Base-by-base conservation (phyloP, 1,284 basidiomycete genomes). In the Anthracocystis panici-leucophaei region DNA sequence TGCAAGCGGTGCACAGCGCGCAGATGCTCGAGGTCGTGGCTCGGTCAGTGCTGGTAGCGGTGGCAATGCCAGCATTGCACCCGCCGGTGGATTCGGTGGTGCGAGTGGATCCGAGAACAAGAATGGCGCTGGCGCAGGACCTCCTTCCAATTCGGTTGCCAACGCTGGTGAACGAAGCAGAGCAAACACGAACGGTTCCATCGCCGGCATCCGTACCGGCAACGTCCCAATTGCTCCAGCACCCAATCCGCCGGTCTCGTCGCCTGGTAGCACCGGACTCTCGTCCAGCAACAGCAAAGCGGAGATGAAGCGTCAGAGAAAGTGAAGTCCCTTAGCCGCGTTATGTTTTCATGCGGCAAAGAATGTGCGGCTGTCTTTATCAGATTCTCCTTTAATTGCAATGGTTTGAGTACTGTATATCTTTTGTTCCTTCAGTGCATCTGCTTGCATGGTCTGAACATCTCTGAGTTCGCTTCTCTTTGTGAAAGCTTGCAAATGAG, bases 211-310 rank as follows among this genome's bases (percentile, higher is more conserved):
- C 40, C 40, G 74, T 16, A 68, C 74, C 10, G 74, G 74, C 33
- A 76, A 76, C 11, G 65, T 76, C 1, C 74, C 74, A 5, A 76
- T 76, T 38, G 74, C 74, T 10, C 74, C 74, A 14, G 74, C 74
- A 18, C 68, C 74, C 2, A 68, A 46, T 10, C 74, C 68, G 33
- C 74, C 74, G 6, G 74, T 71, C 5, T 76, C 74, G 27, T 70
- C 67, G 35, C 73, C 73, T 4, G 64, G 60, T 16, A 71, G 64
- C 55, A 67, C 73, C 3, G 67, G 73, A 5, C 38, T 64, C 2
- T 51, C 66, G 4, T 57, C 58, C 14, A 31, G 50, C 25, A 72
- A 67, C 14, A 18, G 41, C 44, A 75, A 75, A 64, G 46, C 67
- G 35, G 73, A 75, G 52, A 75, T 69, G 65, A 75, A 71, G 64